These are phyloP conservation scores for Pseudogymnoascus sp. DNA, from an alignment of 2,329 filamentous ascomycete species.

Conservation along the genomic window DNA sequence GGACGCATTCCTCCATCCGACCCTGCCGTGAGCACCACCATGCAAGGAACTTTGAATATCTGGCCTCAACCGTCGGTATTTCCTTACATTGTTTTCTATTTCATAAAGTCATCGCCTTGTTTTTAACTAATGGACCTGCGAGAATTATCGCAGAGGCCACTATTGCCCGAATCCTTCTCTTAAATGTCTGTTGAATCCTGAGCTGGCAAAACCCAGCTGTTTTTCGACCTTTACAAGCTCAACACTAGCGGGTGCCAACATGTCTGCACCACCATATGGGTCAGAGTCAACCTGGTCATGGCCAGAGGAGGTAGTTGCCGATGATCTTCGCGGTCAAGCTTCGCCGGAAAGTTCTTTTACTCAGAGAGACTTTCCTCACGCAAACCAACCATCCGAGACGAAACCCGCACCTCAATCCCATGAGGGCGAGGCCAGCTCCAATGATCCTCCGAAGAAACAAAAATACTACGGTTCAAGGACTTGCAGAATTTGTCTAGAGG, in stretches of 20 bases:
- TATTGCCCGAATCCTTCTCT: neutral
- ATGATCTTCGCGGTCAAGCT: neutral
- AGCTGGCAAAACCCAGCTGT: neutral
- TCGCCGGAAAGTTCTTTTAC: conserved; percentile 14
- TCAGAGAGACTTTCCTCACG: conserved; percentile 12
- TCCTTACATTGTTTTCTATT: neutral
- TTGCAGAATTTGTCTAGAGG: conserved; percentile 85
- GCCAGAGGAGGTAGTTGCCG: conserved; percentile 13
- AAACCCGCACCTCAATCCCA: conserved; percentile 21
- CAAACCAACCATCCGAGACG: conserved; percentile 11
- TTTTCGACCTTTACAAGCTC: conserved; percentile 1
- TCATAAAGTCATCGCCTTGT: neutral
- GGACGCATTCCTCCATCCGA: neutral
- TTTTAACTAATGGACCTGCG: neutral
- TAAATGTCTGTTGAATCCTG: conserved; percentile 1
- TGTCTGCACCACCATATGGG: conserved; percentile 16
- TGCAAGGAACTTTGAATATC: neutral
- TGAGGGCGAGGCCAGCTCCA: conserved; percentile 18
- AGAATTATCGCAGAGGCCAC: neutral
- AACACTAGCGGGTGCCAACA: conserved; percentile 12
- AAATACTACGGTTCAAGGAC: conserved; percentile 60
- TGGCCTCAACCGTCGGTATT: conserved; percentile 2
- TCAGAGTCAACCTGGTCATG: conserved; percentile 19
- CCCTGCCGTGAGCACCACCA: neutral
- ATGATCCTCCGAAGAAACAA: conserved; percentile 22